Evolutionary conservation across 2,329 filamentous ascomycete genomes (phyloP), one percentile per base, ranked within the genome.

Genomic region (Ceratocystis colombiana): DNA sequence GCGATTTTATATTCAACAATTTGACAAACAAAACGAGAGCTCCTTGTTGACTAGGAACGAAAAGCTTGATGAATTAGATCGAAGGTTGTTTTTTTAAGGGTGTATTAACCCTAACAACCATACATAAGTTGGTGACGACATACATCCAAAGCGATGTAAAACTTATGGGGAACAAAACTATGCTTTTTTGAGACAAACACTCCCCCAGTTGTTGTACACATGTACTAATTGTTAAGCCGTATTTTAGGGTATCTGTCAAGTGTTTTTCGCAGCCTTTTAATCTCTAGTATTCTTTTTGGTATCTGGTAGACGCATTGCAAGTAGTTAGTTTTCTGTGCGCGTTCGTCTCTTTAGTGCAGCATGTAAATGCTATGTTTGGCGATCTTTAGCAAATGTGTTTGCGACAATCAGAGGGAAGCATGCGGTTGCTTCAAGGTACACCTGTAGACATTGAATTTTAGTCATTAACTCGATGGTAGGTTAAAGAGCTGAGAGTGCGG

Each of bases 371-470:
- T 59, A 62, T 33, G 59, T 46, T 41, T 64, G n/a, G n/a, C 62
- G 48, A 57, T 81, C 80, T 68, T 84, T 85, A 15, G 84, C 84
- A 75, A 87, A 87, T 0, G 84, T 87, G 68, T 84, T 84, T 46
- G 84, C 84, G 28, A 87, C 84, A 68, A 87, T 87, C 30, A 87
- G 80, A 0, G 84, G 84, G 70, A 87, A 87, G 70, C 82, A 85
- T 0, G 83, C 79, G 0, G 84, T 87, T 1, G 84, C 84, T 70
- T 87, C 84, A 53, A 83, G 76, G 70, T 87, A 87, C 0, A 86
- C 83, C 83, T 84, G 68, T 28, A 62, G 20, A 37, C 10, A 17
- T 8, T 67, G 37, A 17, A 28, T 50, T n/a, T 41, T 50, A 68
- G 61, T 61, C 12, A 46, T 22, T 28, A 44, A 28, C 30, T 44